Evolutionary conservation across 139 green algal species (phyloP), one percentile per base, ranked within the genome.

Genomic region (Zygnema circumcarinatum): DNA sequence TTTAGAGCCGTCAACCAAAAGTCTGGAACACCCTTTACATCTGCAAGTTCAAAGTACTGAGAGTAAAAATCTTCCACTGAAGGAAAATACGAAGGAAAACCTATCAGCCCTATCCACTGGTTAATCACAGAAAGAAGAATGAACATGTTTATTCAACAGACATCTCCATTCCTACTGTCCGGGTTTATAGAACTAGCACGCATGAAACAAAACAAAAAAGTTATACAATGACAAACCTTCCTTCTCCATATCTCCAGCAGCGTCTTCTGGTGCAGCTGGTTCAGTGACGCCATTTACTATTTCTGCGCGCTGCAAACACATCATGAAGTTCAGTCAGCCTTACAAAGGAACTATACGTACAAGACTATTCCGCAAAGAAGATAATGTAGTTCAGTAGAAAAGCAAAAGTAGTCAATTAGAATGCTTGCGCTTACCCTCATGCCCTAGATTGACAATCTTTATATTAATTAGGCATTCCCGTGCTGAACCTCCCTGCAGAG

Each of bases 1-100:
- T 89, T 89, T 33, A 89, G 54, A 41, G 76, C 84, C 35, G 74
- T 87, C 78, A 89, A 38, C 84, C 84, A 89, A 36, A 89, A 89
- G n/a, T 89, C 84, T 33, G 84, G 84, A 32, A 89, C 39, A 38
- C 84, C 84, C 74, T 82, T 82, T n/a, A 68, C 32, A 47, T 25
- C 74, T 56, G 74, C 74, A 82, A 47, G 35, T 22, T 68, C 31
- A 20, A 35, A 78, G n/a, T n/a, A n/a, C n/a, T n/a, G n/a, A n/a
- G n/a, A n/a, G n/a, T 35, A 78, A 33, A 78, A 33, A 78, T 35
- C 38, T 35, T 47, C 69, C 38, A 33, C 38, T 35, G 40, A 33
- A 78, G 33, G 20, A 33, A 20, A 33, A 20, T 35, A 20, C 69
- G 20, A 33, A 78, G 11, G 20, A 33, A 78, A 33, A 20, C 69